phyloP scores from a whole-genome alignment of 345 rosid genomes.

The Eucalyptus curtisii region DNA sequence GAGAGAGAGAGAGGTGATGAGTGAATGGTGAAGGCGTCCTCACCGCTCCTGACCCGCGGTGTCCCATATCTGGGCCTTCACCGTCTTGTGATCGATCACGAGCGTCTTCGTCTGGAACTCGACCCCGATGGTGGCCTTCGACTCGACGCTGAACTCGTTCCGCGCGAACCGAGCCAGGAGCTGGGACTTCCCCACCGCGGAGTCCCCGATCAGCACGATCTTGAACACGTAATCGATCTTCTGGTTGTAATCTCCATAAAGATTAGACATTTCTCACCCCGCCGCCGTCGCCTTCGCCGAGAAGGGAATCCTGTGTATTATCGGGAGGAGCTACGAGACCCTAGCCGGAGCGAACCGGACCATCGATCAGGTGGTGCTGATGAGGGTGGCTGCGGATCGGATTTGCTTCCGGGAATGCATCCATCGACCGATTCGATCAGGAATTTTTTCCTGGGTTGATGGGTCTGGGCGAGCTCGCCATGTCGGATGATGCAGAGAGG shows the following conservation, averaged over 20 bases:
- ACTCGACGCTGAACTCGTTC: constrained; percentile 73
- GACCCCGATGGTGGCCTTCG: constrained; percentile 85
- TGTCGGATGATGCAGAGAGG: neutral
- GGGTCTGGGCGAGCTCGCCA: neutral
- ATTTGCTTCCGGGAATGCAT: neutral
- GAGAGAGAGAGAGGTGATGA: neutral
- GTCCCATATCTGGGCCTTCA: constrained; percentile 90
- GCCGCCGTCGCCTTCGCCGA: neutral
- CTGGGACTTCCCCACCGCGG: constrained; percentile 81
- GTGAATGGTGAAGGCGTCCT: neutral
- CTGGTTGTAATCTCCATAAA: constrained; percentile 63
- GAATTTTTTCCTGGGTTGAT: neutral
- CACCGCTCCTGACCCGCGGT: constrained; percentile 89
- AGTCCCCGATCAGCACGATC: constrained; percentile 75
- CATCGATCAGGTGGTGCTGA: neutral
- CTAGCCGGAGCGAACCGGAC: neutral
- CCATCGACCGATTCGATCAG: neutral
- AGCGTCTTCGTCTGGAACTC: constrained; percentile 87
- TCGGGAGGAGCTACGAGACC: neutral
- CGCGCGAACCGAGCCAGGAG: constrained; percentile 67
- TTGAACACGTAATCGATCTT: constrained; percentile 85
- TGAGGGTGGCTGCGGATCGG: neutral
- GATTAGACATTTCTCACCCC: constrained; percentile 34
- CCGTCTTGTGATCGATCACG: constrained; percentile 60
- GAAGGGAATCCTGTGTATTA: neutral